Evolutionary conservation across 1,284 basidiomycete species (phyloP).

Genomic region (Coniophora puteana): DNA sequence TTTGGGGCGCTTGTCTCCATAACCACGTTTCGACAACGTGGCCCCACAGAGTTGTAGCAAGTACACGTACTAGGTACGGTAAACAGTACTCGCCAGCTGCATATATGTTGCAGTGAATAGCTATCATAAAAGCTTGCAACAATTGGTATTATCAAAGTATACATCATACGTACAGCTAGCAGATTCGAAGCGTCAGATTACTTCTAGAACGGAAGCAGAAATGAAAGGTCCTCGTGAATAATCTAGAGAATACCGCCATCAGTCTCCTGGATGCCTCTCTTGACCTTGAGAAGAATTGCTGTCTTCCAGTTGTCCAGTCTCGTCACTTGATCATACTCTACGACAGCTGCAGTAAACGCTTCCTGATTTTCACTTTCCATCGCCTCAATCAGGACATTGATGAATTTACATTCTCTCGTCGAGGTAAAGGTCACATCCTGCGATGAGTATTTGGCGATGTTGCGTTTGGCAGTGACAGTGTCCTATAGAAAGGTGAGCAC

Average conservation of each 20-base stretch:
- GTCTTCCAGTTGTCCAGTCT: conserved; percentile 97
- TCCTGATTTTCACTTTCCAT: conserved; percentile 80
- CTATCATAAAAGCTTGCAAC: too few species aligned
- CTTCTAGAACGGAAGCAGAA: not conserved
- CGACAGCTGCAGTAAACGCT: conserved; percentile 74
- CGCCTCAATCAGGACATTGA: conserved; percentile 73
- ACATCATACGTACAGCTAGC: too few species aligned
- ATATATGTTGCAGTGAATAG: too few species aligned
- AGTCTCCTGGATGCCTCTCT: conserved; percentile 70
- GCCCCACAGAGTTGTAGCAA: too few species aligned
- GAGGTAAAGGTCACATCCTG: conserved; percentile 81
- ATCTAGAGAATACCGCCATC: conserved; percentile 39
- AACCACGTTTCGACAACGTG: too few species aligned
- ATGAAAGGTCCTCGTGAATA: not conserved
- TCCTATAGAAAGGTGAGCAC: conserved; percentile 51
- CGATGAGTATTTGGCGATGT: conserved; percentile 69
- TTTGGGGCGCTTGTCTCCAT: too few species aligned
- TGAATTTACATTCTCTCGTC: conserved; percentile 89
- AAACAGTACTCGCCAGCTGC: too few species aligned
- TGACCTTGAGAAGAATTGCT: conserved; percentile 81
- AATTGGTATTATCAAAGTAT: too few species aligned
- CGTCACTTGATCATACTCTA: conserved; percentile 84
- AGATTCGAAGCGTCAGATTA: too few species aligned
- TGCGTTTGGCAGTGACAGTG: conserved; percentile 77
- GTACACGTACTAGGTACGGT: too few species aligned